phyloP scores from a whole-genome alignment of 2,329 filamentous ascomycete species.

The Conoideocrella luteorostrata region DNA sequence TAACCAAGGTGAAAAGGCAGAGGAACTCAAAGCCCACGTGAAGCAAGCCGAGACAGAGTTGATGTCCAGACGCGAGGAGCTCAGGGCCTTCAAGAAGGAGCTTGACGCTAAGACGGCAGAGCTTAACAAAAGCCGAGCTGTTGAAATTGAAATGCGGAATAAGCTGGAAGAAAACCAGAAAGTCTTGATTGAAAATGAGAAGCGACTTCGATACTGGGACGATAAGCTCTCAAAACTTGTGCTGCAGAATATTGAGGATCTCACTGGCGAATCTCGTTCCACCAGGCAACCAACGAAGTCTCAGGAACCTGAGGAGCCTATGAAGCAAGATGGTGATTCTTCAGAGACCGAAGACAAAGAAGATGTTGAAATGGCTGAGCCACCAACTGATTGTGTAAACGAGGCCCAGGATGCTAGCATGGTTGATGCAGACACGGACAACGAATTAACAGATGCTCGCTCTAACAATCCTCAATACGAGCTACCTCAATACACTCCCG shows the following conservation, averaged over 20 bases:
- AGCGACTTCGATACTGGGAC: conserved; percentile 76
- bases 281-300: conserved; percentile 17
- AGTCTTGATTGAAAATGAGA: conserved; percentile 76
- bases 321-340: conserved; percentile 15
- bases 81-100: conserved; percentile 73
- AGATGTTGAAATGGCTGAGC: conserved; percentile 28
- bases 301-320: conserved; percentile 18
- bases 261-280: conserved; percentile 36
- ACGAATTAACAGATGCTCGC: conserved; percentile 20
- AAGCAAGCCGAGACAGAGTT: conserved; percentile 79
- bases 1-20: conserved; percentile 68
- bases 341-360: conserved; percentile 19
- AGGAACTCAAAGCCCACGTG: conserved; percentile 64
- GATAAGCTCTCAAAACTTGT: conserved; percentile 81
- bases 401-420: conserved; percentile 20
- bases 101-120: conserved; percentile 80
- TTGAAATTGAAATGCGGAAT: conserved; percentile 97
- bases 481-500: conserved; percentile 70
- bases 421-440: conserved; percentile 14
- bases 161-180: conserved; percentile 97
- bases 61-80: conserved; percentile 70
- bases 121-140: conserved; percentile 79
- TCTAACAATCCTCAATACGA: conserved; percentile 40
- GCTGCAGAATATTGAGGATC: conserved; percentile 73
- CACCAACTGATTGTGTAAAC: no score